Base-by-base conservation (phyloP, 2,329 filamentous ascomycete species). In the Shiraia sp. region DNA sequence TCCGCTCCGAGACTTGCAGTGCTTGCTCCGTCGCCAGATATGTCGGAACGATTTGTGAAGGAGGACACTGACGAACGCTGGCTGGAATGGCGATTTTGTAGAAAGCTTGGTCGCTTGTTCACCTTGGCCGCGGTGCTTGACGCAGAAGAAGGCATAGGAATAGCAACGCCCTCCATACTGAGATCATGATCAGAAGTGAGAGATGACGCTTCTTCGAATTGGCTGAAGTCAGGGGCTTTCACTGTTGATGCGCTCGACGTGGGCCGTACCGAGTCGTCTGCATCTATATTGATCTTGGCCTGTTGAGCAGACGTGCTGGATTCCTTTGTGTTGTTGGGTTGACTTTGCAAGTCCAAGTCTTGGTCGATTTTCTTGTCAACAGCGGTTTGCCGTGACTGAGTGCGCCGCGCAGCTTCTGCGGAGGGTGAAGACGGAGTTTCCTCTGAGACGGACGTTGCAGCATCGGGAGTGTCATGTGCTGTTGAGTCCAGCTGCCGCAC, bases 1-100 rank as follows among this genome's bases (percentile, higher is more conserved):
- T 96, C 90, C 7, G 83, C 82, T 6, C 86, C 86, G 13, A 89
- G 74, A 4, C 87, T 90, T 3, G 79, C 79, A 51, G 95, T 90
- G 60, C 85, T 92, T n/a, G 81, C 82, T 7, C 73, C 75, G 47
- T 88, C 85, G 25, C 75, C 77, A 49, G 75, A 79, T 10, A 67
- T 66, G 27, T 79, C 79, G 30, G 78, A 81, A 16, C 68, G 72
- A 37, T 77, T 78, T 6, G 76, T 73, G 30, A 76, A 62, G 0
- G 80, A 82, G 2, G 81, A 82, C 10, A 75, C 71, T 2, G 80
- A 82, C n/a, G 81, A 79, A 17, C 79, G 76, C 55, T 82, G 75
- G 44, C 78, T 78, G 2, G 76, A 77, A 55, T 80, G 75, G 15
- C 81, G 76, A 51, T 74, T 77, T 13, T 72, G 75, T 19, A 83